Base-by-base conservation (phyloP, 2,329 filamentous ascomycete genomes). In the Sordariomycetes sp. region DNA sequence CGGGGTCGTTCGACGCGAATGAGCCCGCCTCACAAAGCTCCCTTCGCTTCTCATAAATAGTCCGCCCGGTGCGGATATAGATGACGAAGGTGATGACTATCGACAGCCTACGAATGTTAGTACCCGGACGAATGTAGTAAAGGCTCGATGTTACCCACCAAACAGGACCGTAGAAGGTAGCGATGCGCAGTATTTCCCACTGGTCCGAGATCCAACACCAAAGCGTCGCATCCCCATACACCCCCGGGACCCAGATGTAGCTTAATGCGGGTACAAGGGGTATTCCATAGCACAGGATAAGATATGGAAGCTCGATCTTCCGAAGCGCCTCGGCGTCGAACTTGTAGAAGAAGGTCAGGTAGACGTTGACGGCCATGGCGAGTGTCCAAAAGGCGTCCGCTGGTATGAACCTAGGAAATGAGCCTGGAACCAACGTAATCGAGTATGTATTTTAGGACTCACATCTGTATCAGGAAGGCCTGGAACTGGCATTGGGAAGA, bases 401-500 rank as follows among this genome's bases (percentile, higher is more conserved):
- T 3, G 76, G 75, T 64, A 82, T 72, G 49, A 85, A 85, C 76
- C 78, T 85, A 88, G 30, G 82, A 80, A 76, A 59, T 86, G 82
- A 5, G 82, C 81, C 18, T 25, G 19, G 21, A 7, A n/a, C 11
- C 23, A 25, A 28, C 12, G 15, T 12, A 19, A 34, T 23, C 11
- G 29, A 33, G 11, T 11, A 35, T 7, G 30, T 17, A 31, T 21
- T 3, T 8, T 21, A 15, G n/a, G n/a, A 45, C 79, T 46, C 58
- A 88, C 86, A 85, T 86, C 53, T 93, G 86, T 42, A 93, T 84
- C 8, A 93, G 55, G 43, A 88, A 82, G 1, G 64, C 83, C 48
- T 94, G 86, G 17, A 85, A 71, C 49, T 86, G 79, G 50, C 85
- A 81, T 6, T 71, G 66, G 12, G 68, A 66, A 0, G 66, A 69